Evolutionary conservation across 495 filamentous ascomycete genomes (phyloP), one percentile per base, ranked within the genome.

Genomic region (Clohesyomyces aquaticus): DNA sequence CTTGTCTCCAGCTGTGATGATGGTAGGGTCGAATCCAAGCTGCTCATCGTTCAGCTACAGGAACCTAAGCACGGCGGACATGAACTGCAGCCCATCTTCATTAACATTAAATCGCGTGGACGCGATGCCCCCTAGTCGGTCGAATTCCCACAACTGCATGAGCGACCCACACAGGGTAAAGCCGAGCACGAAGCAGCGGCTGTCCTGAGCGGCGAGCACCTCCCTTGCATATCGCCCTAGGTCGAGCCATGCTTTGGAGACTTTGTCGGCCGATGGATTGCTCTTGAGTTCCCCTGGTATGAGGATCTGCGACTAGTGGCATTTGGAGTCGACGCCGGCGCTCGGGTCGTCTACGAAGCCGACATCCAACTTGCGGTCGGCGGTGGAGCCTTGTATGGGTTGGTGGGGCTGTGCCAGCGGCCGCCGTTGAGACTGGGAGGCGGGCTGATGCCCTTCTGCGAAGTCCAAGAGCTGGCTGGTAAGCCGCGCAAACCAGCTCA

Each of bases 81-180:
- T 75, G 68, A 83, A 79, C 35, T 71, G 74, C 29, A 78, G 66
- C 25, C 78, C 76, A 54, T 83, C 73, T 59, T 76, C 32, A 65
- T 85, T 80, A 57, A 82, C 76, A 65, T 80, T 63, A 59, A 82
- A 82, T 42, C 63, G 70, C 12, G 70, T 62, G 14, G 80, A 84
- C 22, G 76, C 79, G 25, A 81, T 74, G 3, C 66, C 77, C 41
- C 80, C 79, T 16, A 79, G 63, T 35, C 78, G 74, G 70, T 84
- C 77, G 71, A 83, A 84, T 48, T 71, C 68, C 79, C 73, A 78
- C 69, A 65, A 53, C 51, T 55, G 61, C 61, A 69, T 69, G 23
- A 51, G 27, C 32, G 56, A 65, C 12, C 56, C 28, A 54, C 50
- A 69, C 10, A 65, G 55, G 14, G 61, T 69, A 62, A 69, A 69